Evolutionary conservation across 148 eudicot genomes (phyloP).

Genomic region (Nepenthes mirabilis): DNA sequence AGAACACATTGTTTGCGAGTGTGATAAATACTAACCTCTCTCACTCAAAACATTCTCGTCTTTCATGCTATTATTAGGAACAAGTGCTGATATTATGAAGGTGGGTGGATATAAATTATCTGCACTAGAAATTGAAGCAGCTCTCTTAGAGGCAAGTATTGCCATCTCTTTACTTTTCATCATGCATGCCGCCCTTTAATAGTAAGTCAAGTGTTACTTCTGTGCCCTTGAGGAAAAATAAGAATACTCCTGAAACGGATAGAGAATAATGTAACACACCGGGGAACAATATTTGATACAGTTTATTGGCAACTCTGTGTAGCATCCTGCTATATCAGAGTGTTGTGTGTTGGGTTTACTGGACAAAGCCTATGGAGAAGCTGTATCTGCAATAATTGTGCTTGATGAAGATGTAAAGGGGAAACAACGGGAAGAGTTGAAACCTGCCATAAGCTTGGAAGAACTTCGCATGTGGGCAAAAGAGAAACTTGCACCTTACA

Average conservation of each 20-base stretch:
- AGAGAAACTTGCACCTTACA: conserved; percentile 92
- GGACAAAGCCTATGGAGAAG: conserved; percentile 83
- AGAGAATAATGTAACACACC: neutral
- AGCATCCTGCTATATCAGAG: conserved; percentile 85
- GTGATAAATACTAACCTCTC: neutral
- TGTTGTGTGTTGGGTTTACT: conserved; percentile 92
- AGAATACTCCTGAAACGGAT: no score
- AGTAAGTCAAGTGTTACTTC: neutral
- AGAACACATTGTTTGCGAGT: no score
- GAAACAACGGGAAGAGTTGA: conserved; percentile 40
- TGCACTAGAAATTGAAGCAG: conserved; percentile 92
- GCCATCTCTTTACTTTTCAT: no score
- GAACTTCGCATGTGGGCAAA: conserved; percentile 81
- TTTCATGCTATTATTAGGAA: conserved; percentile 36
- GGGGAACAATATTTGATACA: neutral
- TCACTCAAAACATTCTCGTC: conserved; percentile 1
- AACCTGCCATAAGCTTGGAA: conserved; percentile 65
- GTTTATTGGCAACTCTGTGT: conserved; percentile 6
- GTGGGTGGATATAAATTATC: conserved; percentile 97
- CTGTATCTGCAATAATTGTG: conserved; percentile 67
- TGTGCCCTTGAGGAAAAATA: neutral
- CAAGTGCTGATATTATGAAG: conserved; percentile 96
- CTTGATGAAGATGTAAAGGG: conserved; percentile 54
- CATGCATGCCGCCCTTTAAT: neutral
- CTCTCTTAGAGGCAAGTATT: conserved; percentile 61